A percentile compares a stretch with the other conserved stretches of the same genome.
Conservation (phyloP, 2,329 filamentous ascomycete species). For the Lachnellula willkommii region DNA sequence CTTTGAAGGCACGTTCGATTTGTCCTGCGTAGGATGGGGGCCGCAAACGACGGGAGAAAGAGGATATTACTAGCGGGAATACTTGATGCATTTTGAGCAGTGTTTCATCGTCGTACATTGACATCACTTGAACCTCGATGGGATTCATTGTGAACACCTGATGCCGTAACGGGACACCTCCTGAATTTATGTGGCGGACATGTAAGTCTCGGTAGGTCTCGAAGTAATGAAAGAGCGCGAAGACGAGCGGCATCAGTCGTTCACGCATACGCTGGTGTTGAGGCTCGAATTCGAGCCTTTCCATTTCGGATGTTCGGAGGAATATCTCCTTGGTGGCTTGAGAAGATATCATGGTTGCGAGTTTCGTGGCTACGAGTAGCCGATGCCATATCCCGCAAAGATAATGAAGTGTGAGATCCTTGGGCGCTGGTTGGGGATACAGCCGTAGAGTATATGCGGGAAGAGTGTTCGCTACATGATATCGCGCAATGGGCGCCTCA, state of each 20-base stretch:
- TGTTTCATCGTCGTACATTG: conserved; percentile 59
- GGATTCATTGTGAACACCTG: conserved; percentile 57
- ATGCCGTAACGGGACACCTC: conserved; percentile 44
- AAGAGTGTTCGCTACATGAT: conserved; percentile 55
- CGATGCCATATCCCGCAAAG: conserved; percentile 62
- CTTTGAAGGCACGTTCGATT: conserved; percentile 56
- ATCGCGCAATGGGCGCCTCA: conserved; percentile 55
- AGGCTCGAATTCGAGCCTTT: conserved; percentile 52
- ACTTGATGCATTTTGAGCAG: conserved; percentile 58
- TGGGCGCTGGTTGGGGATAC: conserved; percentile 48
- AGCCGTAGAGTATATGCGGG: conserved; percentile 56
- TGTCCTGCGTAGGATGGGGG: conserved; percentile 61
- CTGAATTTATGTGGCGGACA: conserved; percentile 49
- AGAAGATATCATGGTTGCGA: conserved; percentile 57
- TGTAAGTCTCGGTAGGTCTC: conserved; percentile 58
- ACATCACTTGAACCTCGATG: conserved; percentile 57
- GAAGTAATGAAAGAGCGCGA: conserved; percentile 64
- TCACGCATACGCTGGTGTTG: conserved; percentile 60
- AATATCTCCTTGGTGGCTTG: conserved; percentile 64
- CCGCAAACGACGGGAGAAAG: conserved; percentile 56
- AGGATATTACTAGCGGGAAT: conserved; percentile 59
- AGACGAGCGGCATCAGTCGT: conserved; percentile 57
- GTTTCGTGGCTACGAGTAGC: conserved; percentile 57
- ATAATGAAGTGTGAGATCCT: conserved; percentile 52
- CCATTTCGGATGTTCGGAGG: conserved; percentile 49